These are phyloP conservation scores for Meira miltonrushii DNA, from an alignment of 1,284 basidiomycete genomes.

Conservation along the genomic window DNA sequence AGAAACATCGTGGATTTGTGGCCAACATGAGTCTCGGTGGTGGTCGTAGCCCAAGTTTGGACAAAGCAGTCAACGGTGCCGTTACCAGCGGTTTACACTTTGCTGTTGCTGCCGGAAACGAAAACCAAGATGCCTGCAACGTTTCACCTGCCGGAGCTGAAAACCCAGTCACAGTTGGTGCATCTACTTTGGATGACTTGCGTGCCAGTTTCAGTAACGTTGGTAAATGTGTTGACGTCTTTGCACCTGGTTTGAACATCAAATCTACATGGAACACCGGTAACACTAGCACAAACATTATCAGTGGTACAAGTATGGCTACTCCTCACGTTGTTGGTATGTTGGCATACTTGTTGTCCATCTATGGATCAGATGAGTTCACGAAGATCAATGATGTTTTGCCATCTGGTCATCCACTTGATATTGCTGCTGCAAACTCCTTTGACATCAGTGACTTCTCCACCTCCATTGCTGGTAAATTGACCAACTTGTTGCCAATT, in stretches of 20 bases:
- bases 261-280: constrained; percentile 54
- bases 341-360: constrained; percentile 62
- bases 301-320: constrained; percentile 64
- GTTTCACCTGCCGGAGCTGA: constrained; percentile 67
- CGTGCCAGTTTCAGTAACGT: constrained; percentile 72
- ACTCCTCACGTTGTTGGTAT: constrained; percentile 58
- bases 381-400: neutral
- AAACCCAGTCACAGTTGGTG: constrained; percentile 73
- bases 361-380: constrained; percentile 52
- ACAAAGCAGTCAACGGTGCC: constrained; percentile 78
- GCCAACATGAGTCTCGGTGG: constrained; percentile 98
- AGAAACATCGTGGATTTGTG: constrained; percentile 82
- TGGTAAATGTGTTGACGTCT: constrained; percentile 70
- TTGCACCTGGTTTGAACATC: constrained; percentile 76
- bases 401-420: constrained; percentile 9
- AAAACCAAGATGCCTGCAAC: constrained; percentile 68
- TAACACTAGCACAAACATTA: constrained; percentile 62
- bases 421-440: constrained; percentile 12
- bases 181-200: constrained; percentile 60
- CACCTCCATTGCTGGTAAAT: constrained; percentile 40
- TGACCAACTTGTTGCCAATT: constrained; percentile 37
- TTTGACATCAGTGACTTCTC: constrained; percentile 22
- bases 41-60: constrained; percentile 81
- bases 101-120: constrained; percentile 66
- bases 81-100: constrained; percentile 83